Percentiles rank a stretch among this genome's conserved stretches.
Conservation (phyloP, 2,329 filamentous ascomycete genomes). For the Clonostachys byssicola region DNA sequence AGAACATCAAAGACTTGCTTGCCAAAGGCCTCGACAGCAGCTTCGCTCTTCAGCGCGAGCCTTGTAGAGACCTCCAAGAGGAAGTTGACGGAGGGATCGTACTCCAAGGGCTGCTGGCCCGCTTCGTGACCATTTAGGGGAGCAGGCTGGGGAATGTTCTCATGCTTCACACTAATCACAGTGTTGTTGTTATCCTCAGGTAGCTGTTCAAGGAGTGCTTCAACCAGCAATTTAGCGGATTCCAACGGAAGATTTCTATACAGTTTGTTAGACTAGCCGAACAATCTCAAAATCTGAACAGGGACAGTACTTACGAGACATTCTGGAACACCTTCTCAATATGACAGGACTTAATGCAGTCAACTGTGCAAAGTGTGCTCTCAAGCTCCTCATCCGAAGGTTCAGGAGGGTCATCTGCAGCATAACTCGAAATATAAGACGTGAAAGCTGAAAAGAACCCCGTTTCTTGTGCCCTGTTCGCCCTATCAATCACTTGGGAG, state of each 20-base stretch:
- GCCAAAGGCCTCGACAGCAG: slow-evolving; percentile 69
- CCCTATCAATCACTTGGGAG: slow-evolving; percentile 88
- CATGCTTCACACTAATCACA: slow-evolving; percentile 87
- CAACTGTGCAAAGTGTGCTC: slow-evolving; percentile 89
- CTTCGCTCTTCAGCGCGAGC: slow-evolving; percentile 70
- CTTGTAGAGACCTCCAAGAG: slow-evolving; percentile 88
- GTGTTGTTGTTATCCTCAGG: slow-evolving; percentile 75
- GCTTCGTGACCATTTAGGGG: slow-evolving; percentile 29
- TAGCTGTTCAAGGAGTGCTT: slow-evolving; percentile 75
- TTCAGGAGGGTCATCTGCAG: slow-evolving; percentile 94
- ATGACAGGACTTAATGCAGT: slow-evolving; percentile 87
- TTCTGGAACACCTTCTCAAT: slow-evolving; percentile 81
- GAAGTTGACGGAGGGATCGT: slow-evolving; percentile 85
- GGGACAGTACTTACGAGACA: slow-evolving; percentile 57
- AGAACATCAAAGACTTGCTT: slow-evolving; percentile 76
- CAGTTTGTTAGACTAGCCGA: background rate
- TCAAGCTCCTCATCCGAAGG: slow-evolving; percentile 96
- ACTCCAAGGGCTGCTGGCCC: slow-evolving; percentile 52
- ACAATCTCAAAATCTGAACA: too few species aligned
- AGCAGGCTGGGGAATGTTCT: slow-evolving; percentile 61
- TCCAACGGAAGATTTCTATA: slow-evolving; percentile 30
- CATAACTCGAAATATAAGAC: slow-evolving; percentile 97
- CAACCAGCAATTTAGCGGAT: slow-evolving; percentile 38
- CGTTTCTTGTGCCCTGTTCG: slow-evolving; percentile 69
- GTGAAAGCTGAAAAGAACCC: slow-evolving; percentile 93